Evolutionary conservation across 176 grass and related monocot genomes (phyloP), one percentile per base, ranked within the genome.

Genomic region (Guadua angustifolia): DNA sequence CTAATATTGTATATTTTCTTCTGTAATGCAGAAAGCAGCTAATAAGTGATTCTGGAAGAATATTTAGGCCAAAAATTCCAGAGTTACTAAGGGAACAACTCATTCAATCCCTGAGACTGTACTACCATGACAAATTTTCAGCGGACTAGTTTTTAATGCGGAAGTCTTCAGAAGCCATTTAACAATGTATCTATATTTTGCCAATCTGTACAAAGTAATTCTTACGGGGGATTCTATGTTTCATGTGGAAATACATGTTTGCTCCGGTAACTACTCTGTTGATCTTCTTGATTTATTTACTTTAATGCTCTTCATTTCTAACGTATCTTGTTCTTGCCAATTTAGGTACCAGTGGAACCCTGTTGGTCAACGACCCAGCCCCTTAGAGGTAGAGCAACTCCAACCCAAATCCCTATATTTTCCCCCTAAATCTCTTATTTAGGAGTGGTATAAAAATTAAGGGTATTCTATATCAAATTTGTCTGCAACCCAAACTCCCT

Each of bases 21-120:
- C 9, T 88, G 75, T 71, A 83, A 77, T 92, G 89, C 97, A 99
- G 93, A 85, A 85, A 86, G 40, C 80, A 88, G 57, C 70, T 99
- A 80, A 86, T 76, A 75, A 88, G 17, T 57, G 90, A 89, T 84
- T 87, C 93, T 33, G 91, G 62, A 69, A 94, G 36, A 69, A 82
- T n/a, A 26, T 94, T 96, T 83, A 90, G 78, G 72, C 46, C 71
- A 35, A 89, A 89, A 78, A 46, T 99, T 92, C 93, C 97, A 0
- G 83, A 84, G 19, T 89, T 75, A 22, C 42, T 99, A 40, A 83
- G 43, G 69, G 89, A 81, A 74, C 59, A 71, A 84, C 90, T 96
- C 36, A 83, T 92, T 85, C 24, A 89, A 78, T 73, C 29, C 32
- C 70, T 99, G 71, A 83, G 49, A 79, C 73, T 86, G 39, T 92